Evolutionary conservation across 257 asterid genomes (phyloP), one percentile per base, ranked within the genome.

Genomic region (Primulina tabacum): DNA sequence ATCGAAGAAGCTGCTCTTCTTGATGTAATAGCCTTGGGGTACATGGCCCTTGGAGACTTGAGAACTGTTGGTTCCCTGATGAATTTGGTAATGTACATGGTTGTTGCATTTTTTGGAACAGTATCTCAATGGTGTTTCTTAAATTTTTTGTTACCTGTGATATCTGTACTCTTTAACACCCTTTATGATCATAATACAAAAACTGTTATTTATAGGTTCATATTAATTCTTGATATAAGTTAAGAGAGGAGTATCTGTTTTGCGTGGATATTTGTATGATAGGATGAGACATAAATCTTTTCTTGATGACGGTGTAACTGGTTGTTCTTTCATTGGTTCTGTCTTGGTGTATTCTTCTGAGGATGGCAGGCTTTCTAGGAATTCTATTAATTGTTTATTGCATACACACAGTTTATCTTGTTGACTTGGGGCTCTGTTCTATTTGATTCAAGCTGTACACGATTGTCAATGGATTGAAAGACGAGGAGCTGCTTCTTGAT

Each of bases 1-100:
- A 83, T 87, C 58, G 92, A 88, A 83, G 95, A 88, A 78, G 98
- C 97, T 75, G 92, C 97, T 30, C 77, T 76, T 80, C 96, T 93
- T 67, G 96, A 93, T 84, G 92, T 87, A 61, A 69, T 86, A 60
- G 95, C 95, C 34, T 76, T 93, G 78, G 97, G 97, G 29, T 87
- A 87, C 83, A 81, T 88, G 87, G 85, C 90, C 34, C 82, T 93
- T 71, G 92, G 95, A 63, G 89, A 87, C 82, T 64, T 83, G 17
- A 65, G 24, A 72, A 74, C 77, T 60, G 95, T 90, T 60, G 79
- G 60, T 38, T 76, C 94, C 47, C 62, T 87, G 62, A 75, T 93
- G 81, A 83, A 82, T 56, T 55, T 74, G 97, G 98, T 92, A 84
- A 83, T 83, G 73, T 62, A 65, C 65, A 71, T 81, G 77, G 77